Base-by-base conservation (phyloP, 768 basidiomycete species). In the Lentinus brumalis region DNA sequence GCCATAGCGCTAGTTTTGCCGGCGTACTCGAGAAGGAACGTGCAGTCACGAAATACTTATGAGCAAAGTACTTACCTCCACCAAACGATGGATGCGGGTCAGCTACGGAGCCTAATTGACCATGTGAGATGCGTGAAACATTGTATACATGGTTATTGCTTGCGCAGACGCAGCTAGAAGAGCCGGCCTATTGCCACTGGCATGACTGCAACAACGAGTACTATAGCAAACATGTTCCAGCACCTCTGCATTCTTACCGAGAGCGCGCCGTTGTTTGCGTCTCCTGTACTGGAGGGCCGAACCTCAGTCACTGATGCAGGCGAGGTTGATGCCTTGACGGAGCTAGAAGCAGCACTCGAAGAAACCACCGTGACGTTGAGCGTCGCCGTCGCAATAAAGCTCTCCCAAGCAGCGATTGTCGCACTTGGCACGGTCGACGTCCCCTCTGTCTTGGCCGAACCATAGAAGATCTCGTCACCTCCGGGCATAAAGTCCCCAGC, bases 391-490 rank as follows among this genome's bases (percentile, higher is more conserved):
- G 62, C 69, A 21, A 72, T 56, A 60, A 72, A 74, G 38, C 63
- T 67, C 42, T 65, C 45, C 74, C 74, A 76, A 10, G 73, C 70
- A 1, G 67, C 72, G 29, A 71, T 53, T 3, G 74, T 75, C 31
- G 66, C 70, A 10, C 61, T 56, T 10, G 74, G 74, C 11, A 66
- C 68, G 11, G 66, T 54, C 26, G 66, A 61, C 16, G 72, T 70
- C 9, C 58, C 68, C 62, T 61, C 68, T n/a, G 70, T 72, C 18
- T 67, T 61, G 7, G 57, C 71, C 0, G 78, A 77, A 1, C 85
- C 85, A 50, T 83, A 83, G 59, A 80, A 83, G 18, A 90, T 82
- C 21, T 78, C 83, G 31, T 79, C 77, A 26, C 78, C 78, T 3
- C 87, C 86, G 5, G 80, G 79, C 30, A 88, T 64, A 54, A 81